Percentiles rank a stretch among this genome's conserved stretches.
phyloP scores from a whole-genome alignment of 2,329 filamentous ascomycete species.

The Coniella vitis region DNA sequence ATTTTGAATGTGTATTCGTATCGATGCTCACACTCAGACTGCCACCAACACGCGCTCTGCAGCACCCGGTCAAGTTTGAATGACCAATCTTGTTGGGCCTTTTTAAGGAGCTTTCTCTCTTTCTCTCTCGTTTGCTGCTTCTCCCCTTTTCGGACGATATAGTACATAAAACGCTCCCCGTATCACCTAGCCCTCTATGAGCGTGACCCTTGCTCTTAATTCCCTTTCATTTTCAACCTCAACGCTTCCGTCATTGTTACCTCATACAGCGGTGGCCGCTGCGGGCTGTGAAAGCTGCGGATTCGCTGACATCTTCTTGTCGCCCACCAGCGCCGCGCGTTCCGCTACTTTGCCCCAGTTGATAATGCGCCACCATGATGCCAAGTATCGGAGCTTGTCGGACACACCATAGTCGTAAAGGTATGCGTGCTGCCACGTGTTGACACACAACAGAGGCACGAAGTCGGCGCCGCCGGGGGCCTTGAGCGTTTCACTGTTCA shows the following conservation, averaged over 20 bases:
- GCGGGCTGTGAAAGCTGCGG: background rate
- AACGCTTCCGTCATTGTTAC: too few relatives aligned
- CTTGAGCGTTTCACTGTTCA: conserved; percentile 23
- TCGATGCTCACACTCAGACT: too few relatives aligned
- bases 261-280: background rate
- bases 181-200: too few relatives aligned
- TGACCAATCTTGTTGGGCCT: too few relatives aligned
- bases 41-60: background rate
- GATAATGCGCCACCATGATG: conserved; percentile 80
- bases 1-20: too few relatives aligned
- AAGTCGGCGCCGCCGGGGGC: conserved; percentile 62
- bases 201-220: too few relatives aligned
- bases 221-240: too few relatives aligned
- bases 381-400: conserved; percentile 70
- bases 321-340: conserved; percentile 25
- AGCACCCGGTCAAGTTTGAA: background rate
- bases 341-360: conserved; percentile 72
- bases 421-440: conserved; percentile 95
- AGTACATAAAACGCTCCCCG: too few relatives aligned
- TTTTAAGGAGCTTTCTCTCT: too few relatives aligned
- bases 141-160: too few relatives aligned
- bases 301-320: conserved; percentile 1
- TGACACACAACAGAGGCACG: conserved; percentile 78
- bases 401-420: conserved; percentile 69
- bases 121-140: too few relatives aligned